These are phyloP conservation scores for Monilinia fructigena DNA, from an alignment of 2,329 filamentous ascomycete genomes.

Conservation along the genomic window DNA sequence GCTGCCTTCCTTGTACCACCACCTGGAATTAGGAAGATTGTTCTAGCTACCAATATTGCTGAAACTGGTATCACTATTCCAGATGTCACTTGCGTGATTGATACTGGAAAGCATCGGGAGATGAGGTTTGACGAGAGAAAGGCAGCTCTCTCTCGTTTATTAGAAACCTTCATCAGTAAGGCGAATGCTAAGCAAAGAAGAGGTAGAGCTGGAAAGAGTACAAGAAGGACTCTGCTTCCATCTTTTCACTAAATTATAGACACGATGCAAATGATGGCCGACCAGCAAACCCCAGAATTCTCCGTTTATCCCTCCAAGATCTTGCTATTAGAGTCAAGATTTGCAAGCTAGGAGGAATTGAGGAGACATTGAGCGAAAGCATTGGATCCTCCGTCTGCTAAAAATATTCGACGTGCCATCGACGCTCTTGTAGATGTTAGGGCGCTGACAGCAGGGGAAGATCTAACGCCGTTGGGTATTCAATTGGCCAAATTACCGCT, in stretches of 20 bases:
- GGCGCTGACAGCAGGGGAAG: conserved; percentile 76
- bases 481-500: conserved; percentile 87
- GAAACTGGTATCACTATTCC: conserved; percentile 99
- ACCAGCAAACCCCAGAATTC: conserved; percentile 94
- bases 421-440: conserved; percentile 92
- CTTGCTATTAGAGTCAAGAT: conserved; percentile 96
- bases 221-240: conserved; percentile 95
- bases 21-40: conserved; percentile 81
- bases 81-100: conserved; percentile 94
- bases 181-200: conserved; percentile 95
- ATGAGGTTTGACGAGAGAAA: conserved; percentile 92
- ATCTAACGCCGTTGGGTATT: conserved; percentile 79
- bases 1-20: conserved; percentile 86
- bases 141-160: conserved; percentile 85
- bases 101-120: conserved; percentile 94
- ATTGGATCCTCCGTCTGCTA: conserved; percentile 83
- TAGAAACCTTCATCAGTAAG: conserved; percentile 92
- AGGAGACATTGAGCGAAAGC: conserved; percentile 86
- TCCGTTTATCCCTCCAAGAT: conserved; percentile 90
- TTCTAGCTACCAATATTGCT: conserved; percentile 95
- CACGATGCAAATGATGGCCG: conserved; percentile 82
- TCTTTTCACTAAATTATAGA: conserved; percentile 83
- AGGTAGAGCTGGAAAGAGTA: conserved; percentile 87
- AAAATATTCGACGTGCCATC: conserved; percentile 89
- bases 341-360: conserved; percentile 90